Base-by-base conservation (phyloP, 345 rosid species). In the Isatis tinctoria region DNA sequence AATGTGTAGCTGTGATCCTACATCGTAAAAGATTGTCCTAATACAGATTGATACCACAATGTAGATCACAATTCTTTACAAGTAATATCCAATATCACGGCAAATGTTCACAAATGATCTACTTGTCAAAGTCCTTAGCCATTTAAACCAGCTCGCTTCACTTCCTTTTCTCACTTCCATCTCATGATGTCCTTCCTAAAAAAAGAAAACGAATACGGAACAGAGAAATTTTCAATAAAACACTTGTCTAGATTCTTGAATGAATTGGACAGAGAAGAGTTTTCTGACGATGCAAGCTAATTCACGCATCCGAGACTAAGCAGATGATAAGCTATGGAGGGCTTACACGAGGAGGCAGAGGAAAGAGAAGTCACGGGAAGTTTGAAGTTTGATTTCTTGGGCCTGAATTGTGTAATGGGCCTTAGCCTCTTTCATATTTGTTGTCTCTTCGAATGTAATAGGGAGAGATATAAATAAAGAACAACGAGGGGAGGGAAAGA, bases 51-150 rank as follows among this genome's bases (percentile, higher is more conserved):
- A 90, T 26, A 90, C 89, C 26, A 90, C 80, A 11, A 85, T 76
- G 73, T 90, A 90, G 69, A 87, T 86, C 26, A 35, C 96, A 52
- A 90, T 82, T 75, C 93, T 83, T 60, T 93, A 90, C 96, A 93
- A 90, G 74, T 86, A 90, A 72, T 90, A 90, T 39, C 96, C 96
- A 9, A 81, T 82, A 79, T 90, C 96, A 43, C 96, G 83, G 13
- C 82, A 81, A 90, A 90, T 90, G 83, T 90, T 90, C 69, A 90
- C 81, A 65, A 80, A 85, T 41, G 96, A 90, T 78, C 96, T 80
- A 49, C 66, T 67, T 37, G 96, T 87, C 62, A 90, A 71, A 27
- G 91, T 90, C 11, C 60, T 51, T 40, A 90, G 89, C 65, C 87
- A 93, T 77, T 83, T 87, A 81, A 78, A 74, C 93, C 91, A 81